Conservation (phyloP, 78 protist species). For the Emiliania huxleyi region DNA sequence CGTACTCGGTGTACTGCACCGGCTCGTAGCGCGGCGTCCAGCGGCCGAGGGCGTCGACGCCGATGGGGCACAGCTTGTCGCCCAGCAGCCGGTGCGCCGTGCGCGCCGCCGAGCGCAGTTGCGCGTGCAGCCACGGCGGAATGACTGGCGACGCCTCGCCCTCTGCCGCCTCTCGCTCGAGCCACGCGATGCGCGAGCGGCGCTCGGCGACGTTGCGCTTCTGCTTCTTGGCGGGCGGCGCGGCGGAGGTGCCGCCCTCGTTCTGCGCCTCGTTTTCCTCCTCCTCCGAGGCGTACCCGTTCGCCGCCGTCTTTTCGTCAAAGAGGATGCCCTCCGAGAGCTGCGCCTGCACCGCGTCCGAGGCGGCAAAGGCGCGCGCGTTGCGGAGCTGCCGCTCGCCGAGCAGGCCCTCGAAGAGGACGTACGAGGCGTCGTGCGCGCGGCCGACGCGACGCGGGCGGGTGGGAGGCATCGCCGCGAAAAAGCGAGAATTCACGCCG, state of each 20-base stretch:
- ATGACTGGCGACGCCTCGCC: not conserved
- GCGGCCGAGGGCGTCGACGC: not conserved
- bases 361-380: not conserved
- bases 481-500: too few relatives aligned
- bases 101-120: not conserved
- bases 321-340: not conserved
- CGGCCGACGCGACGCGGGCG: not conserved
- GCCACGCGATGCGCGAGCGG: not conserved
- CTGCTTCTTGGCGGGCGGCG: too few relatives aligned
- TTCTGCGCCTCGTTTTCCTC: not conserved
- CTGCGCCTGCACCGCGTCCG: not conserved
- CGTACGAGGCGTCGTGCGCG: not conserved
- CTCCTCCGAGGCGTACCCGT: too few relatives aligned
- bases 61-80: not conserved
- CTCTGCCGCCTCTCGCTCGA: not conserved
- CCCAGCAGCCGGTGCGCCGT: not conserved
- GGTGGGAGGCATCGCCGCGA: too few relatives aligned
- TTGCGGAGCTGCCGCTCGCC: not conserved
- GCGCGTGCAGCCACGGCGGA: not conserved
- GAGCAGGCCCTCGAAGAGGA: not conserved
- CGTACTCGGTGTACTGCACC: constrained; percentile 8
- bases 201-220: not conserved
- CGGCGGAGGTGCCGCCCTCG: not conserved
- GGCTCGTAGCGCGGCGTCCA: constrained; percentile 26
- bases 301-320: not conserved